These are phyloP conservation scores for Trichoderma semiorbis DNA, from an alignment of 2,329 filamentous ascomycete genomes.

Conservation along the genomic window DNA sequence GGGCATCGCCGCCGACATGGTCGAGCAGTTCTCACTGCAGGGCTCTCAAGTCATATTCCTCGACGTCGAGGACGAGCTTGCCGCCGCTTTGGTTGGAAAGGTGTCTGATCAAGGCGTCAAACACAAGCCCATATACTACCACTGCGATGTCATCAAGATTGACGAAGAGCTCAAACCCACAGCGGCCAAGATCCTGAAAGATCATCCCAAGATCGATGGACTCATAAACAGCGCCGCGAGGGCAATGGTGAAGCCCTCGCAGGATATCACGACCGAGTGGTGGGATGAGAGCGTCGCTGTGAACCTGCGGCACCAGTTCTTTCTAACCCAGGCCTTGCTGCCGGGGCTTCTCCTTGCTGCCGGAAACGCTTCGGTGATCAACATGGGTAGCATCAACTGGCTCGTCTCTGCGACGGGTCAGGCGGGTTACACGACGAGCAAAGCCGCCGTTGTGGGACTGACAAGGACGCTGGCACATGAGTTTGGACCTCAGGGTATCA, in stretches of 20 bases:
- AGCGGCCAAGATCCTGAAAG: conserved; percentile 31
- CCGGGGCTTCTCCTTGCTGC: conserved; percentile 49
- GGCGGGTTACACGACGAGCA: conserved; percentile 50
- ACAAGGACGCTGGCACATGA: conserved; percentile 54
- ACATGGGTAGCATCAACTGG: conserved; percentile 51
- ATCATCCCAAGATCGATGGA: conserved; percentile 58
- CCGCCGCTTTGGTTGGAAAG: conserved; percentile 28
- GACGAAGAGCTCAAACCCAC: conserved; percentile 30
- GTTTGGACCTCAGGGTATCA: conserved; percentile 45
- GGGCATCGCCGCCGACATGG: conserved; percentile 44
- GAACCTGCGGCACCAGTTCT: conserved; percentile 49
- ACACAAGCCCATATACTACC: conserved; percentile 35
- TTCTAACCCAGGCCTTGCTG: conserved; percentile 68
- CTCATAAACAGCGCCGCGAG: conserved; percentile 78
- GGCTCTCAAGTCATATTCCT: conserved; percentile 45
- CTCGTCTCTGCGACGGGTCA: conserved; percentile 40
- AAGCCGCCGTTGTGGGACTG: conserved; percentile 54
- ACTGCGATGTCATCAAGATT: conserved; percentile 42
- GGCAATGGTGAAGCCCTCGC: conserved; percentile 26
- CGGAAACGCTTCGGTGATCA: conserved; percentile 33
- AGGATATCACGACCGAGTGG: conserved; percentile 37
- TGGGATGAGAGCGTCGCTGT: conserved; percentile 43
- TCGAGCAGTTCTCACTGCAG: conserved; percentile 43
- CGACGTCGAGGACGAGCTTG: conserved; percentile 27
- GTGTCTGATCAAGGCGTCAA: conserved; percentile 21